A percentile compares a stretch with the other conserved stretches of the same genome.
Evolutionary conservation across 1,284 basidiomycete species (phyloP).

Genomic region (Tilletia caries): DNA sequence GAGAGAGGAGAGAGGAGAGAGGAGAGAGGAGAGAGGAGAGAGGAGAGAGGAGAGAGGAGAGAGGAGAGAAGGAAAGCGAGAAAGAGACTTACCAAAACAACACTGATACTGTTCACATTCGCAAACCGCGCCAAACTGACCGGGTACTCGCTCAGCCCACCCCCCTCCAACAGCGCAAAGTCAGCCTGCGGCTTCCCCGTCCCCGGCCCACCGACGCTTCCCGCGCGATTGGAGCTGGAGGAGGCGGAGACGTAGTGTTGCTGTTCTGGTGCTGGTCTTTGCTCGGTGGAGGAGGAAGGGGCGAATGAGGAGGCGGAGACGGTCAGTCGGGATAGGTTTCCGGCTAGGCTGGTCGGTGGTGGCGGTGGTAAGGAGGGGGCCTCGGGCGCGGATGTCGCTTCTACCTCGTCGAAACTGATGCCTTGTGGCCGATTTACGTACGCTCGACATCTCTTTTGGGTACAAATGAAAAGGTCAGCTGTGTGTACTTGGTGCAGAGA

Average conservation of each 20-base stretch:
- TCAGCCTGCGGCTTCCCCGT: constrained; percentile 48
- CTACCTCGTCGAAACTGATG: constrained; percentile 47
- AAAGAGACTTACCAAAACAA: constrained; percentile 35
- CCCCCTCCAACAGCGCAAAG: constrained; percentile 38
- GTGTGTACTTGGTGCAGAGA: neutral
- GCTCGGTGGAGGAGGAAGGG: too few species aligned
- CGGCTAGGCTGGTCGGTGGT: too few species aligned
- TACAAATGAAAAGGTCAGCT: neutral
- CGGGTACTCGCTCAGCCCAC: constrained; percentile 45
- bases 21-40: neutral
- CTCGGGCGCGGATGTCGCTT: constrained; percentile 3
- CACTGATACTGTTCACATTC: constrained; percentile 42
- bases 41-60: neutral
- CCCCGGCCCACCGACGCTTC: constrained; percentile 31
- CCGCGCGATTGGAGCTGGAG: constrained; percentile 18
- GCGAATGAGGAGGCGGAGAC: too few species aligned
- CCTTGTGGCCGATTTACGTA: constrained; percentile 50
- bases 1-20: neutral
- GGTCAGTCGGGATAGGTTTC: too few species aligned
- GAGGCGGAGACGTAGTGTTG: neutral
- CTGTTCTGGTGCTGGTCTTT: neutral
- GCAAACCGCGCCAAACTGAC: constrained; percentile 46
- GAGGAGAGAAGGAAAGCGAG: neutral
- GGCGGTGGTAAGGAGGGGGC: neutral
- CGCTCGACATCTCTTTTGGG: constrained; percentile 38